Evolutionary conservation across 2,329 filamentous ascomycete genomes (phyloP), one percentile per base, ranked within the genome.

Genomic region (Ascochyta fabae): DNA sequence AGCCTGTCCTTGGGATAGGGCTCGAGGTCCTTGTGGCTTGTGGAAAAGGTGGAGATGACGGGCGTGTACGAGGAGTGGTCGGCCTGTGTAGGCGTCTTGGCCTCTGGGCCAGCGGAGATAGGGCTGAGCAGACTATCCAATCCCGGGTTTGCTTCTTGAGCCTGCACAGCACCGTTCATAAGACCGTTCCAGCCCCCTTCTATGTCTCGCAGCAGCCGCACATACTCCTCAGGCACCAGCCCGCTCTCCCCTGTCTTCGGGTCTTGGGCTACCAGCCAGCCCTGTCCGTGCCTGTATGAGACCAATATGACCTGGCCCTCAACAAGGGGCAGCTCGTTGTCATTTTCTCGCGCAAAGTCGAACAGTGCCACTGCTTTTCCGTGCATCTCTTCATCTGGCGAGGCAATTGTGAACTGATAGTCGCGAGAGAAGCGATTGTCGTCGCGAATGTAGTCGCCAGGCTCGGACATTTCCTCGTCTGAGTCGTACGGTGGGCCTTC

Each of bases 241-340:
- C 95, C 95, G 69, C 92, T 96, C 78, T 99, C 95, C 2, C 85
- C 92, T 0, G 92, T 97, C 75, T 92, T 93, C 12, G 94, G 93
- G 70, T 99, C 95, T 78, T 97, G 91, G 4, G 95, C 95, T 23
- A 99, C 95, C 47, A 99, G 83, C 95, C 95, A 99, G 51, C 95
- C 95, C 77, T 98, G 92, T 15, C 94, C 94, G 72, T 98, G 93
- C 39, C 95, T 86, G 75, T 98, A 99, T 15, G 92, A 96, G 23
- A 99, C 93, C 81, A 95, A 90, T 53, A 99, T 96, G 53, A 97
- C 91, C 71, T 99, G 95, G 6, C 95, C 95, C 77, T 99, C 95
- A 0, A 91, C 88, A 42, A 99, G 80, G 4, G 92, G 92, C 53
- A 99, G 80, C 76, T 99, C 95, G 72, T 98, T 99, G 74, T 97